Conservation (phyloP, 306 rosid species). For the Coriaria nepalensis region DNA sequence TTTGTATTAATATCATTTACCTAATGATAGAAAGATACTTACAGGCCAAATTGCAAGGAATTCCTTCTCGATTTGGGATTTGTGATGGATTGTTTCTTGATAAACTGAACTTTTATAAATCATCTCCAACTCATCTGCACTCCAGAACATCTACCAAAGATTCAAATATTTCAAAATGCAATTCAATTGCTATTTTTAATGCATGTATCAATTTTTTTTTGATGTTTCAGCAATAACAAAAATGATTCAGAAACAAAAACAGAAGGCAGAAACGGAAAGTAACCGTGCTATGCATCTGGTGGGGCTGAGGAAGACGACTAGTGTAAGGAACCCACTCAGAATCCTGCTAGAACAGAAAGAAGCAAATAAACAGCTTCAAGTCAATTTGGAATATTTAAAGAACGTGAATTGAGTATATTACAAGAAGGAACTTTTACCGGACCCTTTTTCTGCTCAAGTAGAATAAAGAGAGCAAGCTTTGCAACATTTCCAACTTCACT, state of each 20-base stretch:
- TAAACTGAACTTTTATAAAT: slow-evolving; percentile 46
- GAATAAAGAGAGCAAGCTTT: slow-evolving; percentile 42
- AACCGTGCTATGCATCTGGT: slow-evolving; percentile 51
- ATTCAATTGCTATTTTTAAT: too few species aligned
- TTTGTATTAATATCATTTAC: background rate
- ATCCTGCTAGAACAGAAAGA: slow-evolving; percentile 25
- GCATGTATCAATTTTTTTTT: background rate
- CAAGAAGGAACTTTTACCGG: too few species aligned
- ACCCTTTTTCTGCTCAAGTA: slow-evolving; percentile 46
- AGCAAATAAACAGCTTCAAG: too few species aligned
- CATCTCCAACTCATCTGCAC: slow-evolving; percentile 58
- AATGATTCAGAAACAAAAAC: background rate
- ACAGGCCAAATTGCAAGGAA: slow-evolving; percentile 35
- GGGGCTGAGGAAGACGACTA: slow-evolving; percentile 37
- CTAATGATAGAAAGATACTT: slow-evolving; percentile 17
- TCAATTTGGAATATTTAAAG: background rate
- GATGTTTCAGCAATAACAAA: background rate
- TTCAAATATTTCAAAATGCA: too few species aligned
- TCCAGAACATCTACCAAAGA: slow-evolving; percentile 60
- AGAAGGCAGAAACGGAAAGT: slow-evolving; percentile 15
- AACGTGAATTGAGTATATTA: background rate
- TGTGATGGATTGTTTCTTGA: slow-evolving; percentile 45
- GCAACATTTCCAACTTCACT: slow-evolving; percentile 42
- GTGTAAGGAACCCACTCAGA: slow-evolving; percentile 67
- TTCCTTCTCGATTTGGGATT: slow-evolving; percentile 45